Base-by-base conservation (phyloP, 2,329 filamentous ascomycete genomes). In the Hymenotorrendiella dingleyae region DNA sequence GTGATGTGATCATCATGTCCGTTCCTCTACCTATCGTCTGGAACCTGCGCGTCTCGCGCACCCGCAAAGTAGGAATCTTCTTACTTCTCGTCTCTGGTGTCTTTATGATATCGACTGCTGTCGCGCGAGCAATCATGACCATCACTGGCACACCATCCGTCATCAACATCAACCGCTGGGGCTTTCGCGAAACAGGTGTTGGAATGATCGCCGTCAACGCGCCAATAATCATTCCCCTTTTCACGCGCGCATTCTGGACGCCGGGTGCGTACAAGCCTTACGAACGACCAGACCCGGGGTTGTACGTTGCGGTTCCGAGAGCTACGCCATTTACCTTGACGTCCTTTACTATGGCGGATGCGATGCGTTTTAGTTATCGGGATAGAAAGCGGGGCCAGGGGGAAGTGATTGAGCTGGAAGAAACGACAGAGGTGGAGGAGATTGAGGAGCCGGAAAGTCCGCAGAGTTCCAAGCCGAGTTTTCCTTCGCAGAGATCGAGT, bases 91-190 rank as follows among this genome's bases (percentile, higher is more conserved):
- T 53, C 4, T 64, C 62, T 2, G 20, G 29, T 2, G 2, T 41
- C 11, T 41, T 34, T 22, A 41, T 41, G 38, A 41, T 35, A n/a
- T n/a, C 28, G 3, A 34, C 29, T 5, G 38, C 38, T 4, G 30
- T 41, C 9, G 20, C 27, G 2, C 6, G 21, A 61, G 63, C 20
- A 7, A 56, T 57, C 22, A 52, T 55, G n/a, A 62, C 62, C 0
- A 48, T 64, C 2, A 50, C 52, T 20, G 45, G 50, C 6, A 47
- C 47, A 11, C 61, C 61, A 0, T 58, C 54, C 1, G 59, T 58
- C 2, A 47, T 60, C 11, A 62, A 56, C 40, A 63, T 64, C 38
- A 65, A 66, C 35, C 47, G 55, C n/a, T 65, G 64, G 64, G 63
- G 62, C 12, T 54, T 63, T 1, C 53, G 64, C 34, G 64, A 66